These are phyloP conservation scores for Hyphopichia buzzinii DNA, from an alignment of 1,139 yeast genomes.

Conservation along the genomic window DNA sequence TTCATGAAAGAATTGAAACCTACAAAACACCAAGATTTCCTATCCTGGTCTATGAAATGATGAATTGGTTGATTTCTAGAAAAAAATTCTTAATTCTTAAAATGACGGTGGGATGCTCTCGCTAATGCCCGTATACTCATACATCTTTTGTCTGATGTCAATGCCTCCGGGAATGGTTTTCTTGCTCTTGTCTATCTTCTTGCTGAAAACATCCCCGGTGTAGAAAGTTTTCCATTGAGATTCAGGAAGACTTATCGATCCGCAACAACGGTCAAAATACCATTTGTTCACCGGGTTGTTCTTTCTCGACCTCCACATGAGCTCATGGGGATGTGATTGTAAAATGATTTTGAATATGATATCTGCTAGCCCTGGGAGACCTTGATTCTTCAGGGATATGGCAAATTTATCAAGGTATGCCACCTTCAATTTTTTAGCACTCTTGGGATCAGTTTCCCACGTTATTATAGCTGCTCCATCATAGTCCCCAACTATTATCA, in stretches of 20 bases:
- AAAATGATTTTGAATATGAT: conserved; percentile 80
- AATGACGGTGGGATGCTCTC: conserved; percentile 37
- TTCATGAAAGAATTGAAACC: too few species aligned
- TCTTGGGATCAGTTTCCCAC: conserved; percentile 52
- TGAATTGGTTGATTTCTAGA: too few species aligned
- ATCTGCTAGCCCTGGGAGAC: conserved; percentile 92
- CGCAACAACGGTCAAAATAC: conserved; percentile 91
- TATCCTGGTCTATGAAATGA: too few species aligned
- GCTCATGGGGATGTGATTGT: conserved; percentile 66
- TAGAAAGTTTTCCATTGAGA: conserved; percentile 70
- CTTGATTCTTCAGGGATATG: conserved; percentile 77
- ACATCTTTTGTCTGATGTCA: conserved; percentile 28
- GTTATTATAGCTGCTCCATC: conserved; percentile 95
- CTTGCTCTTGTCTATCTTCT: conserved; percentile 27
- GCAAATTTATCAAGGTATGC: conserved; percentile 94
- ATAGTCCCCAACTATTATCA: conserved; percentile 88
- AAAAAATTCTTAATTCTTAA: too few species aligned
- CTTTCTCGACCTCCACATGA: conserved; percentile 86
- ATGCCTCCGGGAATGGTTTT: conserved; percentile 16
- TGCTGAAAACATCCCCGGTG: conserved; percentile 52
- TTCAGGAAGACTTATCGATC: conserved; percentile 54
- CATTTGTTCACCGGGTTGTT: conserved; percentile 92
- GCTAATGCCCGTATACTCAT: conserved; percentile 28
- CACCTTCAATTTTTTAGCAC: conserved; percentile 17
- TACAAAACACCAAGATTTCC: too few species aligned